Evolutionary conservation across 2,329 filamentous ascomycete species (phyloP).

Genomic region (Talaromyces islandicus): DNA sequence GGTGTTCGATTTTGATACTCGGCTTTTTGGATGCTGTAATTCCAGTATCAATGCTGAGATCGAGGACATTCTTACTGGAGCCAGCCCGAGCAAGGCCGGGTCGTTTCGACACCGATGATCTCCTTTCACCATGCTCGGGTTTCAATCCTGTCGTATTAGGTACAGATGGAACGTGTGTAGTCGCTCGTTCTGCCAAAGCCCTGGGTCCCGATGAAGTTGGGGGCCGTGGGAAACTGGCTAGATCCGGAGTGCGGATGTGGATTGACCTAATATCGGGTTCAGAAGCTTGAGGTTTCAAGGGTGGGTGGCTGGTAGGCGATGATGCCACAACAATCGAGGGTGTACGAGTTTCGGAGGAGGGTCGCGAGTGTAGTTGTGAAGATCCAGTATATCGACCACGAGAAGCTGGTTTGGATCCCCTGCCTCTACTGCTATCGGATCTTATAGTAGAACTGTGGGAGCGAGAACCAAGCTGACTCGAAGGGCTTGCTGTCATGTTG

Average conservation of each 20-base stretch:
- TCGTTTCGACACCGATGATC: neutral
- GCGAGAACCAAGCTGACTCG: conserved; percentile 1
- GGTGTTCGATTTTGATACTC: conserved; percentile 27
- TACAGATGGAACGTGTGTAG: neutral
- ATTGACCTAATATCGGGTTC: conserved; percentile 21
- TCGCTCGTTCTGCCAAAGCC: neutral
- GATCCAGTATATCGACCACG: neutral
- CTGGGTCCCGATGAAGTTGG: conserved; percentile 1
- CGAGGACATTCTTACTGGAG: conserved; percentile 32
- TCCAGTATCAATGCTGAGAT: conserved; percentile 36
- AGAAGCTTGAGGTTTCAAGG: conserved; percentile 25
- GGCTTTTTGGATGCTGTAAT: conserved; percentile 27
- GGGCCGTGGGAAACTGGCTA: conserved; percentile 10
- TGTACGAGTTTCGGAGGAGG: conserved; percentile 1
- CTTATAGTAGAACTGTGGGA: conserved; percentile 1
- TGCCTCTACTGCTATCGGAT: neutral
- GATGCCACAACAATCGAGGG: conserved; percentile 6
- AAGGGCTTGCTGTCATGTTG: conserved; percentile 24
- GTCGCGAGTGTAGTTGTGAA: neutral
- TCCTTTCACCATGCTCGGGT: neutral
- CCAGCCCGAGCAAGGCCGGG: conserved; percentile 11
- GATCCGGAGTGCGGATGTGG: conserved; percentile 7
- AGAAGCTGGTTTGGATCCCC: neutral
- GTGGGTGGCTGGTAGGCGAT: conserved; percentile 6
- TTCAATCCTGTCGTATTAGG: neutral